Evolutionary conservation across 2,329 filamentous ascomycete species (phyloP).

Genomic region (Colletotrichum tropicale): DNA sequence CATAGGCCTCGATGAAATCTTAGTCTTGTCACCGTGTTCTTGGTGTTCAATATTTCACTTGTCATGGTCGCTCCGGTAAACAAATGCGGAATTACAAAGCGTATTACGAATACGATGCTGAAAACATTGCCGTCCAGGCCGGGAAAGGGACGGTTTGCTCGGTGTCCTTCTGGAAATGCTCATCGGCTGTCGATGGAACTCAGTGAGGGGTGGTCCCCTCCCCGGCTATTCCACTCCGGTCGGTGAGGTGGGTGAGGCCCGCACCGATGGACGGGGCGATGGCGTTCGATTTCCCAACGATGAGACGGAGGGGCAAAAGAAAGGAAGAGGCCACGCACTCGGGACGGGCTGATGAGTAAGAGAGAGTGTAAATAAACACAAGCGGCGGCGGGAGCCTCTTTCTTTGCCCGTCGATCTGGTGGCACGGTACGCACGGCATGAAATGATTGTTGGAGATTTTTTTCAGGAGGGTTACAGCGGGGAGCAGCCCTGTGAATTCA

Average conservation of each 20-base stretch:
- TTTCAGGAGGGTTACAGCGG: background rate
- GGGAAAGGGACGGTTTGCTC: background rate
- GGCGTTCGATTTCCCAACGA: background rate
- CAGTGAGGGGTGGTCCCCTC: background rate
- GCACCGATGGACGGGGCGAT: slow-evolving; percentile 3
- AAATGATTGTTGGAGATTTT: background rate
- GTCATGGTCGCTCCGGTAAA: background rate
- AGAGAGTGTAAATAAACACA: background rate
- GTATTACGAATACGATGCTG: background rate
- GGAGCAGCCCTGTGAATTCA: background rate
- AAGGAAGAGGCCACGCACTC: background rate
- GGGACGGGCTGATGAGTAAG: background rate
- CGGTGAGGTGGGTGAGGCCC: background rate
- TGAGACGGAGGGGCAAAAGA: background rate
- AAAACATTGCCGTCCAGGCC: background rate
- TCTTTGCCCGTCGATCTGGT: background rate
- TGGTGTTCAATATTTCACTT: background rate
- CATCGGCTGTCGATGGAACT: background rate
- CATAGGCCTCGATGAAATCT: background rate
- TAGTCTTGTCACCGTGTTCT: background rate
- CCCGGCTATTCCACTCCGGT: background rate
- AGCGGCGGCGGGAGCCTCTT: background rate
- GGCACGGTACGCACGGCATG: background rate
- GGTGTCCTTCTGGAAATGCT: background rate
- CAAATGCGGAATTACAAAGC: background rate